These are phyloP conservation scores for Gamarada debralockiae DNA, from an alignment of 495 filamentous ascomycete species.

Conservation along the genomic window DNA sequence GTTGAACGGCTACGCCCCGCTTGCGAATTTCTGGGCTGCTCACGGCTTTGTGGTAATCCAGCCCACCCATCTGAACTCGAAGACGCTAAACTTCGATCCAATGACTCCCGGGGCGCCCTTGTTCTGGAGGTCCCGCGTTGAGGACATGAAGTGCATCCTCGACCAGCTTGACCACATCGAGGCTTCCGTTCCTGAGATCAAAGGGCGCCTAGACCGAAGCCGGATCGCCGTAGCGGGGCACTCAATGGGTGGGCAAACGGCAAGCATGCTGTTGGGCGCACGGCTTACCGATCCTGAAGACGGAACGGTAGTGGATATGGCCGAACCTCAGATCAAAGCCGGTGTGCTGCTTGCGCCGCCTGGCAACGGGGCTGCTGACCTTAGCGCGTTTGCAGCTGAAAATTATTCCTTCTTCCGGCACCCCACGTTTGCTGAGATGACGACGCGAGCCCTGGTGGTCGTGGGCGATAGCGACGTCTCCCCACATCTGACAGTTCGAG, in stretches of 20 bases:
- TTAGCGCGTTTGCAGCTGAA: not conserved
- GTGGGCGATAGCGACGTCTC: constrained; percentile 35
- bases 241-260: constrained; percentile 36
- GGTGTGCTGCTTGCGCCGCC: constrained; percentile 31
- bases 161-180: constrained; percentile 34
- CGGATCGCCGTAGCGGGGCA: constrained; percentile 38
- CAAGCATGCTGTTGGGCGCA: constrained; percentile 34
- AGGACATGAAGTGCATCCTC: constrained; percentile 35
- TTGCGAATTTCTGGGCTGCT: constrained; percentile 41
- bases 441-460: constrained; percentile 34
- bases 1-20: constrained; percentile 38
- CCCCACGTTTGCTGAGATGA: constrained; percentile 34
- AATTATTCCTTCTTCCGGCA: constrained; percentile 28
- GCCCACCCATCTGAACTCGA: constrained; percentile 41
- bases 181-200: constrained; percentile 28
- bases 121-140: constrained; percentile 32
- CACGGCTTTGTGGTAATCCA: constrained; percentile 45
- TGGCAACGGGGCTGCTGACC: constrained; percentile 23
- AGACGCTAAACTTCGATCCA: constrained; percentile 24
- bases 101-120: constrained; percentile 8
- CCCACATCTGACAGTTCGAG: constrained; percentile 32
- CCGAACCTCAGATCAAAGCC: constrained; percentile 34
- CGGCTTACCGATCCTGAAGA: constrained; percentile 29
- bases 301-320: constrained; percentile 4
- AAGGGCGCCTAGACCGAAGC: constrained; percentile 32